Evolutionary conservation across 441 rosid species (phyloP).

Genomic region (Brassica balearica): DNA sequence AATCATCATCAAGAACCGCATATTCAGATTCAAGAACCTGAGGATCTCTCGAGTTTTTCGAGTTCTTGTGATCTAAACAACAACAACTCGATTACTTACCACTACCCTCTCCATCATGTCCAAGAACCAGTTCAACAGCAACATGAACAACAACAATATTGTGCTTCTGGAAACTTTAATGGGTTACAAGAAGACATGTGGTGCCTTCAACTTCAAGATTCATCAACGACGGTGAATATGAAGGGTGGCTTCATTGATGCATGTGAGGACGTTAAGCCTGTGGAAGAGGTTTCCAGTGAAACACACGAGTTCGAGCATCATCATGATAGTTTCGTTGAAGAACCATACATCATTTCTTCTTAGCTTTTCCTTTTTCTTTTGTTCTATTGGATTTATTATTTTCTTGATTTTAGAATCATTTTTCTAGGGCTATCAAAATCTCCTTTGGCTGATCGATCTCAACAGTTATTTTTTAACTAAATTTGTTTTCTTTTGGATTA

Average conservation of each 20-base stretch:
- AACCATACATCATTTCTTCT: constrained; percentile 64
- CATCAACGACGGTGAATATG: constrained; percentile 49
- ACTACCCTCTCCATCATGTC: constrained; percentile 38
- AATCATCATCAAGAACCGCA: constrained; percentile 48
- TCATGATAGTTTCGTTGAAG: constrained; percentile 54
- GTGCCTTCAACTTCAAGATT: constrained; percentile 54
- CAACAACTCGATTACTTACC: constrained; percentile 42
- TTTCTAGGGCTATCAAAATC: constrained; percentile 25
- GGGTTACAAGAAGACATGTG: constrained; percentile 54
- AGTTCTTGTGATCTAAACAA: constrained; percentile 49
- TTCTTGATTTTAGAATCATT: constrained; percentile 12
- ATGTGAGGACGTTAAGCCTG: constrained; percentile 53
- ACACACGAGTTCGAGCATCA: constrained; percentile 58
- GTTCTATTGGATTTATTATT: constrained; percentile 14
- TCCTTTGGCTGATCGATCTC: constrained; percentile 4
- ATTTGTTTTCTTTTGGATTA: neutral
- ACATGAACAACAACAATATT: constrained; percentile 42
- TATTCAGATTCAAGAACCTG: constrained; percentile 48
- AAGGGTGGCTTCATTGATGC: constrained; percentile 47
- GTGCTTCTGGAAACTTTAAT: constrained; percentile 40
- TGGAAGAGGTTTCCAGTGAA: constrained; percentile 52
- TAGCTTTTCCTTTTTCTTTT: constrained; percentile 25
- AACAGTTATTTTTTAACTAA: constrained; percentile 9
- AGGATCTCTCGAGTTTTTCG: constrained; percentile 45
- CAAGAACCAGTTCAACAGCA: constrained; percentile 46